phyloP scores from a whole-genome alignment of 208 protist species.

The Trypanosoma platydactyli region DNA sequence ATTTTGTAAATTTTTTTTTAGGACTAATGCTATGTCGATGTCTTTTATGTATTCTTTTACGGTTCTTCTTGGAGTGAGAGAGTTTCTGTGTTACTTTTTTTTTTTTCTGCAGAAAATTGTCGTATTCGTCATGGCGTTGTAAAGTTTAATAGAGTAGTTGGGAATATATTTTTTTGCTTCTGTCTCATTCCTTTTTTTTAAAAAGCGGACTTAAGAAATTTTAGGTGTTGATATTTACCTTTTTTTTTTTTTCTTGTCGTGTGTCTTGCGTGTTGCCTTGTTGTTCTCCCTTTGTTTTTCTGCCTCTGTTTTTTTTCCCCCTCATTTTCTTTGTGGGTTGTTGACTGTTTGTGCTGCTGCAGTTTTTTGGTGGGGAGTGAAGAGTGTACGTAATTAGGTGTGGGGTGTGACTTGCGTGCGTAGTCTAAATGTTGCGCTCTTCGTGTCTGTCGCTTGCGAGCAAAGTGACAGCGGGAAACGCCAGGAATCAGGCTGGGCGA shows the following conservation, averaged over 20 bases:
- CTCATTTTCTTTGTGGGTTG: background rate
- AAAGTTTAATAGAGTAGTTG: too few relatives aligned
- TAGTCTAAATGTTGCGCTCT: conserved; percentile 52
- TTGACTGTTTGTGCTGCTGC: background rate
- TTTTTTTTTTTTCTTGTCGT: conserved; percentile 11
- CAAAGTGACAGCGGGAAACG: conserved; percentile 82
- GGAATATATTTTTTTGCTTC: too few relatives aligned
- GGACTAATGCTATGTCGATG: too few relatives aligned
- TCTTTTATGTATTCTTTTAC: too few relatives aligned
- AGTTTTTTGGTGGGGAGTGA: background rate
- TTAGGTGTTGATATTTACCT: too few relatives aligned
- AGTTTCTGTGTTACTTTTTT: too few relatives aligned
- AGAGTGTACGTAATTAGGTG: background rate
- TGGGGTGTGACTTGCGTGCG: background rate
- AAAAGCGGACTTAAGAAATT: too few relatives aligned
- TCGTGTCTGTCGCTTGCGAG: conserved; percentile 38
- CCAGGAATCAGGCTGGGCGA: conserved; percentile 73
- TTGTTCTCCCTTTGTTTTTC: background rate
- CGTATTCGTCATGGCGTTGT: too few relatives aligned
- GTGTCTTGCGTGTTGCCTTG: background rate
- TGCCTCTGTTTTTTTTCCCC: background rate
- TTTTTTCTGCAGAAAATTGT: too few relatives aligned
- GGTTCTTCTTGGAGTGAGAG: too few relatives aligned
- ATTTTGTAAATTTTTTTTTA: too few relatives aligned
- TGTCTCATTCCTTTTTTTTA: too few relatives aligned